Evolutionary conservation across 2,329 filamentous ascomycete species (phyloP), one percentile per base, ranked within the genome.

Genomic region (Xylariaceae sp.): DNA sequence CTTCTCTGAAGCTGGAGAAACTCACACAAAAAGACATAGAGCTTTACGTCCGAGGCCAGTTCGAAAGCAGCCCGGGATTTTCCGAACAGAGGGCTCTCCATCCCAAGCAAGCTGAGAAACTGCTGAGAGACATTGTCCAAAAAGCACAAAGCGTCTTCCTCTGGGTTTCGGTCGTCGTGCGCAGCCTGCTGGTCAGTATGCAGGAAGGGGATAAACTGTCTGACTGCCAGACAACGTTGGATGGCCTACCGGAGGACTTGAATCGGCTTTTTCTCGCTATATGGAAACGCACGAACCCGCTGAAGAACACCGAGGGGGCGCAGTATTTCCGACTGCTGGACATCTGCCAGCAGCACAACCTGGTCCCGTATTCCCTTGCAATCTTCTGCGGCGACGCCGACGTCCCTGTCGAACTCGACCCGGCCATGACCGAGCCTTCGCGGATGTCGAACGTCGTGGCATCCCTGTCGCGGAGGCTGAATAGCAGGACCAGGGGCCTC

Each of bases 21-120:
- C 26, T 56, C 7, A 59, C 52, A 9, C 21, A 31, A 3, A 14
- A 31, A 2, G 55, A 56, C 36, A 56, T 57, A 26, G 19, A 44
- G 13, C 15, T 12, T 3, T 57, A 52, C 27, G 43, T 54, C 6
- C 14, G 47, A 6, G 42, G 45, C 8, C 35, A 42, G n/a, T 40
- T 58, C 4, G 4, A 17, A 12, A 13, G 3, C 9, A 35, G 27
- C 8, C 26, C 26, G 9, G 38, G 16, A 5, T 40, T 40, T 19
- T 13, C n/a, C 9, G 38, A 40, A 19, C 23, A 19, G 9, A 34
- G 34, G 18, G n/a, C 5, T 16, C 16, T 27, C 11, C 27, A 34
- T 5, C 24, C 31, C 9, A 9, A 28, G 2, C 26, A 35, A 14
- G 23, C 36, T 16, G 15, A 32, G 12, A 38, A 32, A 16, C 36